Base-by-base conservation (phyloP, 1,284 basidiomycete species). In the Xerocomus nothofagi region DNA sequence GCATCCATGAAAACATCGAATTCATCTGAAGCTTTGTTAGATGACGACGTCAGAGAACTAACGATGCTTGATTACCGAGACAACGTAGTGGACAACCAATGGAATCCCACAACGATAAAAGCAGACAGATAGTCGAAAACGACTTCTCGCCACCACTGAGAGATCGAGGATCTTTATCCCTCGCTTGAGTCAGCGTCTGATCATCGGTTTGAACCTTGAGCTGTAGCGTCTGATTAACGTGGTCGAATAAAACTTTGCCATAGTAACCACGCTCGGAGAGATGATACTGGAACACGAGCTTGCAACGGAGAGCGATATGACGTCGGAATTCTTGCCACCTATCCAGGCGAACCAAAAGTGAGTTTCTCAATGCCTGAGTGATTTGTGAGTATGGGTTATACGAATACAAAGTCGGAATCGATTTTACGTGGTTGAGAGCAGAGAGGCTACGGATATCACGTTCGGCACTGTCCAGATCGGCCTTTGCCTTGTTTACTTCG, bases 1-100 rank as follows among this genome's bases (percentile, higher is more conserved):
- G 88, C 86, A 65, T 98, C 95, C 87, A 97, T 93, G 74, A 96
- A 98, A 12, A 98, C 94, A 59, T 97, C 92, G 65, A 94, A 96
- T 65, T 92, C 89, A 57, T 91, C 89, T 86, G 50, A 33, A 26
- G 27, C 17, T 15, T 48, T 46, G 46, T 51, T 23, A 51, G 44
- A 37, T 27, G 10, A 31, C 12, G n/a, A 14, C 4, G 7, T 15
- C 14, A 6, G 12, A 38, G 14, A 47, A 21, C 55, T 52, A 39
- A 36, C 9, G 12, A 4, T 71, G 65, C 39, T 57, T 20, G 74
- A 76, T 63, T 71, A 86, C 96, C 95, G 29, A 99, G 80, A 63
- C 96, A 99, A 51, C 96, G 79, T 46, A 99, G 80, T 0, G 95
- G 96, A 67, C 94, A 96, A 1, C 90, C 88, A 49, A 96, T 92